phyloP scores from a whole-genome alignment of 441 rosid species.

The Adansonia madagascariensis region DNA sequence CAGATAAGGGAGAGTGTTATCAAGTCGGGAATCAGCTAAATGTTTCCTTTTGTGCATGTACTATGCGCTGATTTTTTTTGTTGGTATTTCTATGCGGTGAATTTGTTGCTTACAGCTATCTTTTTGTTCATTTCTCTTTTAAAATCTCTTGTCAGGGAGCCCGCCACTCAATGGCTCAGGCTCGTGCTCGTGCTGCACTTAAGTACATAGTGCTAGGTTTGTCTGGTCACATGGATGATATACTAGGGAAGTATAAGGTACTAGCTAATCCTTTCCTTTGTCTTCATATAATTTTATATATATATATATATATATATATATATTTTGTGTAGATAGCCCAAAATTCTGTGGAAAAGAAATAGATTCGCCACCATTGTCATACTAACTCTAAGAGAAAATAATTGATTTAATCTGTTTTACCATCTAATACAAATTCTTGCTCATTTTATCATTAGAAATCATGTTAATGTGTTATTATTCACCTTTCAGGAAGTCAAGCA shows the following conservation, averaged over 20 bases:
- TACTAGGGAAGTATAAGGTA: slow-evolving; percentile 82
- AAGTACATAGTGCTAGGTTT: slow-evolving; percentile 79
- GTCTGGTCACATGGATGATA: slow-evolving; percentile 86
- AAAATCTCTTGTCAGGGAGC: slow-evolving; percentile 52
- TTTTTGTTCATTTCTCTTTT: slow-evolving; percentile 27
- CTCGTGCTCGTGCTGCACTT: slow-evolving; percentile 78
- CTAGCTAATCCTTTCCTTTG: slow-evolving; percentile 15
- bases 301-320: not conserved
- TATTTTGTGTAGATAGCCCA: not conserved
- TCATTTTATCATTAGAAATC: not conserved
- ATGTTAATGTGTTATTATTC: slow-evolving; percentile 24
- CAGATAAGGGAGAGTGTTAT: not conserved
- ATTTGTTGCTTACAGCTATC: not conserved
- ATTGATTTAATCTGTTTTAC: slow-evolving; percentile 5
- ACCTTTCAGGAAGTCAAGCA: slow-evolving; percentile 77
- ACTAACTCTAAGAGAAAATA: slow-evolving; percentile 7
- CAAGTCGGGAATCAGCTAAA: not conserved
- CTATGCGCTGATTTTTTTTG: not conserved
- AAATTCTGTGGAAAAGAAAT: slow-evolving; percentile 9
- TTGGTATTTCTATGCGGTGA: not conserved
- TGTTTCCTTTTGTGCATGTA: slow-evolving; percentile 20
- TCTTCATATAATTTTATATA: not conserved
- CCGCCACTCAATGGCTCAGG: slow-evolving; percentile 49
- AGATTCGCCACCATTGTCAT: not conserved
- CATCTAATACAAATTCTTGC: not conserved